Base-by-base conservation (phyloP, 352 stramenopile species). In the Globisporangium nagaii region DNA sequence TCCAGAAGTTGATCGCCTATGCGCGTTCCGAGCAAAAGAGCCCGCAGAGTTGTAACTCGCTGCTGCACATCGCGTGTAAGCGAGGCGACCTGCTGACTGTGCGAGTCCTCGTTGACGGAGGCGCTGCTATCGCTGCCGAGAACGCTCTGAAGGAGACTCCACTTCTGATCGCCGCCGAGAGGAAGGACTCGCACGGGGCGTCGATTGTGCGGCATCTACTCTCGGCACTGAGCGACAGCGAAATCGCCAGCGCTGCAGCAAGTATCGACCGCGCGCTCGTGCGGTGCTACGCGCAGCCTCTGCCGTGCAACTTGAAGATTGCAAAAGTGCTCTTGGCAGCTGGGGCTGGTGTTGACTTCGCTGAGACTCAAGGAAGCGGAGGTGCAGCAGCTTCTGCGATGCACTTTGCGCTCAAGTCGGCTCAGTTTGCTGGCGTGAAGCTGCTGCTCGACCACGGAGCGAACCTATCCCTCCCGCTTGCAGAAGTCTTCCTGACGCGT, bases 1-100 rank as follows among this genome's bases (percentile, higher is more conserved):
- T 88, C 20, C 65, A 79, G 39, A 84, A 84, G 48, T 57, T 83
- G 25, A 57, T 84, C n/a, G 62, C 68, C 19, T 73, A 82, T 27
- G 74, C 62, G 24, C 35, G 70, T 0, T 13, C 36, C 10, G 66
- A 80, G 36, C 34, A 34, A 30, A 56, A 60, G 36, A 42, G 58
- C 0, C 55, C 56, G 7, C 11, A 34, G 3, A 13, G 8, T n/a
- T 61, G 66, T 3, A 75, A 62, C 27, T 65, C 65, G 3, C 53
- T 85, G 15, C 48, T 87, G 12, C 76, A 85, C 47, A 60, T 77
- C 24, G 74, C 70, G 0, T 71, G 67, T 40, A 54, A 53, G 15
- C 48, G 44, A 32, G 65, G 73, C 8, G 64, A 84, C 36, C 42
- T 75, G 5, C 40, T 73, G 2, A 56, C 71, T 1, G 68, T 79